A percentile compares a stretch with the other conserved stretches of the same genome.
These are phyloP conservation scores for Suhomyces ambrosiae DNA, from an alignment of 1,139 yeast species.

Conservation along the genomic window DNA sequence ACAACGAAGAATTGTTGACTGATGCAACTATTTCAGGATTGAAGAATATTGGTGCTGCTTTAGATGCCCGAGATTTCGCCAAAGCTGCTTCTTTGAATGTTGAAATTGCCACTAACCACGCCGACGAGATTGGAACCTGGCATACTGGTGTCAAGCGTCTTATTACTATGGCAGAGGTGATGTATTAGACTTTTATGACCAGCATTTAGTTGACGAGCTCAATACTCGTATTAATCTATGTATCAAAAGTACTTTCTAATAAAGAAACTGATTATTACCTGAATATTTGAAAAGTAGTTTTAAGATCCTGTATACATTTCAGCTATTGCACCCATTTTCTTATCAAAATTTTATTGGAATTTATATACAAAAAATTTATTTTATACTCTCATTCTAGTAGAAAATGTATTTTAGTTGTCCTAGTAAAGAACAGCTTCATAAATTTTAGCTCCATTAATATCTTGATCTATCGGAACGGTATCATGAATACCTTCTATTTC, in stretches of 20 bases:
- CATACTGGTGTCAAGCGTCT: slow-evolving; percentile 88
- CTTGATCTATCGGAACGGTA: slow-evolving; percentile 33
- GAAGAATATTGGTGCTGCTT: slow-evolving; percentile 50
- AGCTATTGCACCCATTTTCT: too few relatives aligned
- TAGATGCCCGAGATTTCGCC: slow-evolving; percentile 57
- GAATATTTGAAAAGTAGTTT: not conserved
- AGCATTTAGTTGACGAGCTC: not conserved
- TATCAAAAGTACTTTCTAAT: slow-evolving; percentile 1
- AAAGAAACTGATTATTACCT: not conserved
- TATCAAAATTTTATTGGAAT: too few relatives aligned
- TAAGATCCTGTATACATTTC: not conserved
- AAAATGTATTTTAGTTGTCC: not conserved
- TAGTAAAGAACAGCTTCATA: slow-evolving; percentile 50
- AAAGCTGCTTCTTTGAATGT: slow-evolving; percentile 60
- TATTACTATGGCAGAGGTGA: slow-evolving; percentile 71
- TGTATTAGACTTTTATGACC: slow-evolving; percentile 18
- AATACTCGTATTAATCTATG: not conserved
- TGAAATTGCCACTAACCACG: slow-evolving; percentile 65
- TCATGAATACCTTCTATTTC: slow-evolving; percentile 54
- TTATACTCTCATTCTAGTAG: too few relatives aligned
- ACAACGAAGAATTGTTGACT: slow-evolving; percentile 68
- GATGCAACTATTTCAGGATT: slow-evolving; percentile 58
- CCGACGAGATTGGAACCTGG: slow-evolving; percentile 89
- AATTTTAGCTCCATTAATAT: slow-evolving; percentile 55
- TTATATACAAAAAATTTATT: too few relatives aligned